Percentiles rank a stretch among this genome's conserved stretches.
phyloP scores from a whole-genome alignment of 768 basidiomycete species.

The Mycena galericulata region DNA sequence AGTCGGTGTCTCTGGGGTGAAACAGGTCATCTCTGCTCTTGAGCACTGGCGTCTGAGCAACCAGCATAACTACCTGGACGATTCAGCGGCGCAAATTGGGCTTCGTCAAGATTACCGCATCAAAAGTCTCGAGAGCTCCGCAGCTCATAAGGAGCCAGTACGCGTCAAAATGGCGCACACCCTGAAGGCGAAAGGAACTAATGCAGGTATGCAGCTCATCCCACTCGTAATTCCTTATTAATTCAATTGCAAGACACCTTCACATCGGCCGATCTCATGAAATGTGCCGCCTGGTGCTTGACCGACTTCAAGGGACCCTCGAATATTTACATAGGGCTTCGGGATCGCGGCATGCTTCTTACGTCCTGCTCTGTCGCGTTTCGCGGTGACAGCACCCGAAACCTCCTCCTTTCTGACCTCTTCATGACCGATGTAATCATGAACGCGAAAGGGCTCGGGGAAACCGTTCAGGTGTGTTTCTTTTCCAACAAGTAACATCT shows the following conservation, averaged over 20 bases:
- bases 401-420: slow-evolving; percentile 35
- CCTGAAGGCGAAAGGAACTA: slow-evolving; percentile 13
- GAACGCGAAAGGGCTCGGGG: slow-evolving; percentile 12
- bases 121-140: not conserved
- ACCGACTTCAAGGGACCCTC: slow-evolving; percentile 9
- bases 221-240: not conserved
- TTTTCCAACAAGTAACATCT: not conserved
- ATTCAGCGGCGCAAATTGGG: not conserved
- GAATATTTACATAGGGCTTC: slow-evolving; percentile 13
- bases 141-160: slow-evolving; percentile 8
- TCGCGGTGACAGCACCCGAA: slow-evolving; percentile 36
- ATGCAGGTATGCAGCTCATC: not conserved
- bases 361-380: slow-evolving; percentile 37
- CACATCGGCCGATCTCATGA: slow-evolving; percentile 8
- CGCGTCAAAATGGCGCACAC: slow-evolving; percentile 17
- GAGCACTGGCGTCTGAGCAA: slow-evolving; percentile 16
- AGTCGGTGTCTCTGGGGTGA: no score
- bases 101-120: slow-evolving; percentile 7
- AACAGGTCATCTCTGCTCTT: slow-evolving; percentile 3
- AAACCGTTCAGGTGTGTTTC: not conserved
- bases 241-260: slow-evolving; percentile 2
- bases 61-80: slow-evolving; percentile 5
- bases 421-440: slow-evolving; percentile 27
- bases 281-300: slow-evolving; percentile 6
- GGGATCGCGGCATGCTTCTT: slow-evolving; percentile 40